These are phyloP conservation scores for Xylaria grammica DNA, from an alignment of 495 filamentous ascomycete genomes.

Conservation along the genomic window DNA sequence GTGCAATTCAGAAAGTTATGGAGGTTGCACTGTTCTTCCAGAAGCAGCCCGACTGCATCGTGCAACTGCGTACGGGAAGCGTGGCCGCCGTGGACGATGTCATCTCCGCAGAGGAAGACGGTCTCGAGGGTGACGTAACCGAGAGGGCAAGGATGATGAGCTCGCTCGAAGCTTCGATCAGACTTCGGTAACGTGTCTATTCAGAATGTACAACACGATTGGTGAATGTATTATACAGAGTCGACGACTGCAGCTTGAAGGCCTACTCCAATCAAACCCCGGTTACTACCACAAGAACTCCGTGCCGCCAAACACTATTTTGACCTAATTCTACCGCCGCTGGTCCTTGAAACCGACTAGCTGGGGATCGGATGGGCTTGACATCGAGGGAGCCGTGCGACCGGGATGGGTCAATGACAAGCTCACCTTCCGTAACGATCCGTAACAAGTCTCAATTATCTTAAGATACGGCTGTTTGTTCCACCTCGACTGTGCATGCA, in stretches of 20 bases:
- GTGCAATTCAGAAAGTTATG: constrained; percentile 75
- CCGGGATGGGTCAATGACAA: not conserved
- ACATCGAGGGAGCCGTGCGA: not conserved
- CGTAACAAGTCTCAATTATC: not conserved
- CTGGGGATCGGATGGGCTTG: not conserved
- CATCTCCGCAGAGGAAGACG: constrained; percentile 47
- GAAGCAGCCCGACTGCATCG: constrained; percentile 59
- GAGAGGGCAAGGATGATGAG: constrained; percentile 70
- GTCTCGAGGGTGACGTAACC: constrained; percentile 50
- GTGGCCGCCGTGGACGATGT: constrained; percentile 77
- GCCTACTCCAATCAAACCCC: not conserved
- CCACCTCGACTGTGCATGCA: not conserved
- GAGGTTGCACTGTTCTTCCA: constrained; percentile 68
- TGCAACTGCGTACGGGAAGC: constrained; percentile 66
- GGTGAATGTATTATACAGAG: not conserved
- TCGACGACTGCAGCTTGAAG: not conserved
- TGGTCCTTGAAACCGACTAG: not conserved
- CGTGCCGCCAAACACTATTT: not conserved
- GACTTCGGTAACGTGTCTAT: constrained; percentile 51
- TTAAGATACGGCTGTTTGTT: not conserved
- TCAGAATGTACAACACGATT: not conserved
- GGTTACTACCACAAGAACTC: not conserved
- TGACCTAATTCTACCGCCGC: not conserved
- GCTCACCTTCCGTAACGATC: not conserved
- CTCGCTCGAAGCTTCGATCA: constrained; percentile 68